Evolutionary conservation across 73 alveolate species (phyloP), one percentile per base, ranked within the genome.

Genomic region (Blepharisma stoltei): DNA sequence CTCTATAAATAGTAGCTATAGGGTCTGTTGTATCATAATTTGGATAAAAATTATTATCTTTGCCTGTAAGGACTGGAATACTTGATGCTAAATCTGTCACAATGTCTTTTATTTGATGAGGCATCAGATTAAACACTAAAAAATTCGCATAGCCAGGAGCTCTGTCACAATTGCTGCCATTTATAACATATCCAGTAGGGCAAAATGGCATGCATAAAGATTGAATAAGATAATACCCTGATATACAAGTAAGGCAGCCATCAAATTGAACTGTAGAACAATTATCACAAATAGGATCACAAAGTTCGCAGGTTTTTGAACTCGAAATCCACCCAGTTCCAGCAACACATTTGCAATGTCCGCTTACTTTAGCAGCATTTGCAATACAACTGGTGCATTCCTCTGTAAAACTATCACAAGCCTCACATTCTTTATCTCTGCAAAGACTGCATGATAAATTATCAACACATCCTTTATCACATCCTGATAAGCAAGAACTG

Each of bases 21-120:
- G 73, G 73, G 47, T 60, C 73, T 8, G 18, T 20, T 18, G 47
- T 14, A 38, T 60, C 73, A 25, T 14, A 60, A 60, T 0, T 60
- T 1, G 73, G 73, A 38, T 60, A 60, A 60, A 60, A 60, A 1
- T 9, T 60, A 25, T 14, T 18, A 20, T 18, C 3, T 8, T 38
- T 60, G 11, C 73, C 73, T 18, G 73, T 38, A 2, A 60, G 45
- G 4, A 25, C 46, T 60, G 14, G 46, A 47, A 20, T 14, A 25
- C 5, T 25, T 14, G 48, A 18, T 60, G 14, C 46, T 14, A 1
- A 0, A 25, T 60, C 73, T 1, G 47, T 4, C 3, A 60, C 73
- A 14, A 20, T 38, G 2, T 38, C 47, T 20, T 60, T n/a, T n/a
- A 60, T 60, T 60, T 60, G 1, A 20, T 20, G 46, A 20, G 23